phyloP scores from a whole-genome alignment of 1,139 yeast species.

The Magnusiomyces sp. region DNA sequence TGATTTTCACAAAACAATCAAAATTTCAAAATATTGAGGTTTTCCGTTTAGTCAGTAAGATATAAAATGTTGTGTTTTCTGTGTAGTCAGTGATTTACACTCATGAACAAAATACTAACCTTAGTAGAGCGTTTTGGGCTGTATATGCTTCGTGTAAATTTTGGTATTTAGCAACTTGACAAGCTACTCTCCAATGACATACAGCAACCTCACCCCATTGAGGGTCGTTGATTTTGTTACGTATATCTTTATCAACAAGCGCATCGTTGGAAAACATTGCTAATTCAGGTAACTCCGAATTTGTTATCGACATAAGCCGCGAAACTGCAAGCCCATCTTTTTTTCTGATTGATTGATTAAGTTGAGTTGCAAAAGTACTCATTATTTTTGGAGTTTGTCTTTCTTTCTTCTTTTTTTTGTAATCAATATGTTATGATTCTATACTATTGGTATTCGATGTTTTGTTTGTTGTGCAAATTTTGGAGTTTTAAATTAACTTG shows the following conservation, averaged over 20 bases:
- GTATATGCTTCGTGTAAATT: conserved; percentile 24
- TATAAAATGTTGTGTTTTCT: too few species aligned
- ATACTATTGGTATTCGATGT: neutral
- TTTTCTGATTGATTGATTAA: conserved; percentile 16
- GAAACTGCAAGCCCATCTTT: conserved; percentile 23
- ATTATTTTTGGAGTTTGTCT: neutral
- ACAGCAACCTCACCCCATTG: conserved; percentile 24
- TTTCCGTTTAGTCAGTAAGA: too few species aligned
- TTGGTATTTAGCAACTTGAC: conserved; percentile 20
- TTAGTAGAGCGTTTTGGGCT: conserved; percentile 24
- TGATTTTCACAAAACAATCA: neutral
- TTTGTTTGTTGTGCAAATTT: too few species aligned
- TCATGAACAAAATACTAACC: conserved; percentile 13
- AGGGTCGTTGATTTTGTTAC: conserved; percentile 13
- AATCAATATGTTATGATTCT: neutral
- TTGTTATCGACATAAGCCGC: conserved; percentile 21
- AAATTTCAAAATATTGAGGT: too few species aligned
- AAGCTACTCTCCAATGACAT: conserved; percentile 26
- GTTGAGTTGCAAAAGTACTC: conserved; percentile 16
- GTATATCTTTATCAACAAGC: conserved; percentile 16
- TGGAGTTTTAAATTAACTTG: too few species aligned
- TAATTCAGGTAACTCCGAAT: conserved; percentile 17
- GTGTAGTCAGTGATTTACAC: too few species aligned
- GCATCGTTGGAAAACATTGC: conserved; percentile 22
- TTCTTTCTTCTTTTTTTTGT: neutral